Percentiles rank a stretch among this genome's conserved stretches.
These are phyloP conservation scores for Lentinula guzmanii DNA, from an alignment of 768 basidiomycete genomes.

Conservation along the genomic window DNA sequence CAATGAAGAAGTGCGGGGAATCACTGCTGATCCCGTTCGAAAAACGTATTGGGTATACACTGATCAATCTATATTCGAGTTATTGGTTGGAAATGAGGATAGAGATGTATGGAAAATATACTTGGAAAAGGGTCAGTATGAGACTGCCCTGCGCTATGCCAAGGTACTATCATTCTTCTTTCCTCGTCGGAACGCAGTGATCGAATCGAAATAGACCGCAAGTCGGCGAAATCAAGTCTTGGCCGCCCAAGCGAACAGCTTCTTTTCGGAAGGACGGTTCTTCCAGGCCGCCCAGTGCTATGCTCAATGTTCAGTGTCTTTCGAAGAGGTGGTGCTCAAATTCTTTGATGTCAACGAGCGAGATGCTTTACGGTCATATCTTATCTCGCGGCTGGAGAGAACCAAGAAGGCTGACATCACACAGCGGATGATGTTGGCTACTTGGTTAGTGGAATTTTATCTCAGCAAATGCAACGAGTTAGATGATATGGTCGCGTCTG, in stretches of 20 bases:
- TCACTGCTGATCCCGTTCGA: constrained; percentile 80
- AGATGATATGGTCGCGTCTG: constrained; percentile 90
- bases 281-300: constrained; percentile 92
- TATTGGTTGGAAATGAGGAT: constrained; percentile 82
- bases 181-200: neutral
- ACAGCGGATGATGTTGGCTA: constrained; percentile 95
- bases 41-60: constrained; percentile 96
- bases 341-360: constrained; percentile 88
- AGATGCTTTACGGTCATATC: constrained; percentile 85
- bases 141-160: constrained; percentile 73
- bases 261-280: constrained; percentile 74
- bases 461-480: constrained; percentile 94
- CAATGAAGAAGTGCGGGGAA: constrained; percentile 63
- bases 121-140: constrained; percentile 70
- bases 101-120: constrained; percentile 94
- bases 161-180: constrained; percentile 45
- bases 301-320: constrained; percentile 79
- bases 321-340: constrained; percentile 88
- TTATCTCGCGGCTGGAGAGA: constrained; percentile 81
- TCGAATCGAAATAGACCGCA: constrained; percentile 53
- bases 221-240: constrained; percentile 81
- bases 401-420: constrained; percentile 81
- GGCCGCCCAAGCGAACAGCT: constrained; percentile 74
- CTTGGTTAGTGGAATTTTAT: constrained; percentile 97
- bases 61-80: constrained; percentile 81